Conservation (phyloP, 208 protist genomes). For the Crithidia bombi region DNA sequence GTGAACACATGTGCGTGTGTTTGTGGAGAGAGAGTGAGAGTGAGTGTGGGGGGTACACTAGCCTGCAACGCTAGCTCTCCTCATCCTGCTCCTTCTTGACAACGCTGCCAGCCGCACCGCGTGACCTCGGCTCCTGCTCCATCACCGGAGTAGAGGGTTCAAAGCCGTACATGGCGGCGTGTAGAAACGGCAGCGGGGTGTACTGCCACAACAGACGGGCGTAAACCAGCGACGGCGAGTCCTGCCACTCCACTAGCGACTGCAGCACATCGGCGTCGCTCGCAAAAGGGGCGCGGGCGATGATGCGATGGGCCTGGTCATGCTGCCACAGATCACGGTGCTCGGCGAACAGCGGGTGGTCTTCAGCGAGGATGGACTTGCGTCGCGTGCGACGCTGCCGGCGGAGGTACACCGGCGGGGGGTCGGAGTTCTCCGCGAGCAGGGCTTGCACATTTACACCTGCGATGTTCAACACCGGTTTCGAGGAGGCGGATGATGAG, state of each 20-base stretch:
- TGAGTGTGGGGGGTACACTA: no score
- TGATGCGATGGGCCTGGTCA: slow-evolving; percentile 28
- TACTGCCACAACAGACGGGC: slow-evolving; percentile 82
- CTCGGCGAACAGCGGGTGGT: slow-evolving; percentile 55
- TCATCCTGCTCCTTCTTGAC: slow-evolving; percentile 2
- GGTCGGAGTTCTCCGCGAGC: slow-evolving; percentile 49
- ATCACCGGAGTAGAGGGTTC: background rate
- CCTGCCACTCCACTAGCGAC: slow-evolving; percentile 70
- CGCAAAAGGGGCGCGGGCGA: slow-evolving; percentile 68
- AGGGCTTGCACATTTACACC: slow-evolving; percentile 50
- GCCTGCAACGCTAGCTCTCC: background rate
- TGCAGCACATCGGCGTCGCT: slow-evolving; percentile 75
- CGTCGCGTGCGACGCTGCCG: slow-evolving; percentile 52
- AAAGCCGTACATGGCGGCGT: slow-evolving; percentile 15
- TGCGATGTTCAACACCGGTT: slow-evolving; percentile 41
- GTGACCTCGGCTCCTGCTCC: slow-evolving; percentile 10
- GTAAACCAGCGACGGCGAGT: slow-evolving; percentile 65
- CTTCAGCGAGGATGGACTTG: slow-evolving; percentile 46
- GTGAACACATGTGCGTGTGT: no score
- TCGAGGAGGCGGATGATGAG: slow-evolving; percentile 12
- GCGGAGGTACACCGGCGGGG: slow-evolving; percentile 58
- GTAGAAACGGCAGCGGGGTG: slow-evolving; percentile 55
- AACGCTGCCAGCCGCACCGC: background rate
- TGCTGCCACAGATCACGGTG: slow-evolving; percentile 66
- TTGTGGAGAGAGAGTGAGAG: no score